A percentile compares a stretch with the other conserved stretches of the same genome.
These are phyloP conservation scores for Juglanconis sp. DNA, from an alignment of 2,329 filamentous ascomycete species.

Conservation along the genomic window DNA sequence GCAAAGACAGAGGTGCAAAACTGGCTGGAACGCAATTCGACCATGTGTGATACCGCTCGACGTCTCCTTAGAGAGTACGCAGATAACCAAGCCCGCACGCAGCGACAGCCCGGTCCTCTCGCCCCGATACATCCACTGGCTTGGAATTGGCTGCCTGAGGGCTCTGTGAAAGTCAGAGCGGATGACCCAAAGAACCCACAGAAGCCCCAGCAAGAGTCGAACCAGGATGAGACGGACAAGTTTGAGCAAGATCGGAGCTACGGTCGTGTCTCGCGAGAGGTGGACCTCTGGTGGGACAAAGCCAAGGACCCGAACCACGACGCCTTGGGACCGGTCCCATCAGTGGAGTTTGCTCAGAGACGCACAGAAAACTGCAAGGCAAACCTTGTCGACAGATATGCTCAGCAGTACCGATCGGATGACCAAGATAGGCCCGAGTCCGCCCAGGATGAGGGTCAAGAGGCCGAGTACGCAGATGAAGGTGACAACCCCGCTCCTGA, in stretches of 20 bases:
- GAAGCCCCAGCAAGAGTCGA: slow-evolving; percentile 42
- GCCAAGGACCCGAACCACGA: slow-evolving; percentile 59
- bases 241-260: slow-evolving; percentile 58
- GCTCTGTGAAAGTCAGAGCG: slow-evolving; percentile 30
- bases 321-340: slow-evolving; percentile 58
- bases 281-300: slow-evolving; percentile 63
- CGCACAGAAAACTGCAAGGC: slow-evolving; percentile 57
- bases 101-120: slow-evolving; percentile 48
- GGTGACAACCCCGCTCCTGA: slow-evolving; percentile 32
- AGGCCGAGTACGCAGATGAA: slow-evolving; percentile 32
- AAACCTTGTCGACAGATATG: slow-evolving; percentile 56
- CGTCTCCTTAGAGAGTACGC: slow-evolving; percentile 54
- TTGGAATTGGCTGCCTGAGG: slow-evolving; percentile 53
- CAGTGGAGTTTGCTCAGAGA: slow-evolving; percentile 56
- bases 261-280: slow-evolving; percentile 60
- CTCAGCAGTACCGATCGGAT: slow-evolving; percentile 41
- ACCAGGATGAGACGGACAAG: slow-evolving; percentile 51
- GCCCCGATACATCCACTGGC: slow-evolving; percentile 49
- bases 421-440: slow-evolving; percentile 35
- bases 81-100: slow-evolving; percentile 38
- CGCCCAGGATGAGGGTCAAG: slow-evolving; percentile 33
- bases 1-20: slow-evolving; percentile 60
- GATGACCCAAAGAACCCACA: slow-evolving; percentile 34
- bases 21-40: slow-evolving; percentile 60
- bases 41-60: slow-evolving; percentile 54